Evolutionary conservation across 208 protist genomes (phyloP).

Genomic region (Phytomonas serpens): DNA sequence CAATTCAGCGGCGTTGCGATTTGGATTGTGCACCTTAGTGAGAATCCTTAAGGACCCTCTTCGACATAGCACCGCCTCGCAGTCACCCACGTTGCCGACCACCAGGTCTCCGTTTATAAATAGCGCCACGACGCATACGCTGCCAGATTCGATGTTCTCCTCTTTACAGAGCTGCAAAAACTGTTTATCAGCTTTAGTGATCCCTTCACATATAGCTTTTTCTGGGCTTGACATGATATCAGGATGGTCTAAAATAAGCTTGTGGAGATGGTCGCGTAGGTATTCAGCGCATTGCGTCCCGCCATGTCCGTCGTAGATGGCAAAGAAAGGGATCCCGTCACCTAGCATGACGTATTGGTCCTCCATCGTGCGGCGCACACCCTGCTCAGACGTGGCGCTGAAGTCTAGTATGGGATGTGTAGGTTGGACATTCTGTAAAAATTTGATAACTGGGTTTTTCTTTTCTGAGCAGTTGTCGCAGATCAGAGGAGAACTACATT

Average conservation of each 20-base stretch:
- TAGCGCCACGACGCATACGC: slow-evolving; percentile 75
- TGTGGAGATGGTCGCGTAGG: slow-evolving; percentile 71
- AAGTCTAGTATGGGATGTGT: not conserved
- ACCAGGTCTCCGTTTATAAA: slow-evolving; percentile 78
- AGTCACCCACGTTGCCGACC: slow-evolving; percentile 85
- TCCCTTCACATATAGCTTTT: slow-evolving; percentile 57
- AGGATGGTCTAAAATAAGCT: slow-evolving; percentile 52
- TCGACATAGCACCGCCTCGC: slow-evolving; percentile 73
- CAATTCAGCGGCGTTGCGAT: slow-evolving; percentile 53
- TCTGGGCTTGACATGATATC: slow-evolving; percentile 58
- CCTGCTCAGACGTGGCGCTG: slow-evolving; percentile 72
- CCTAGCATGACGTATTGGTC: slow-evolving; percentile 82
- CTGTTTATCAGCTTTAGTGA: slow-evolving; percentile 75
- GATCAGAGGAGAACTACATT: not conserved
- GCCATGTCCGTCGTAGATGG: slow-evolving; percentile 86
- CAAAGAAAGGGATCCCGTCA: slow-evolving; percentile 80
- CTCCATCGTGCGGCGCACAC: slow-evolving; percentile 81
- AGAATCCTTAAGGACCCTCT: slow-evolving; percentile 46
- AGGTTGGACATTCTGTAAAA: not conserved
- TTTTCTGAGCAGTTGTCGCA: not conserved
- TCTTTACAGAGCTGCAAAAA: slow-evolving; percentile 55
- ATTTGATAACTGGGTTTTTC: not conserved
- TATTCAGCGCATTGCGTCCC: slow-evolving; percentile 81
- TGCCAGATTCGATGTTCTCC: slow-evolving; percentile 79
- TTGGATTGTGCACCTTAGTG: slow-evolving; percentile 71